Percentiles rank a stretch among this genome's conserved stretches.
Evolutionary conservation across 2,329 filamentous ascomycete genomes (phyloP).

Genomic region (Triangularia setosa): DNA sequence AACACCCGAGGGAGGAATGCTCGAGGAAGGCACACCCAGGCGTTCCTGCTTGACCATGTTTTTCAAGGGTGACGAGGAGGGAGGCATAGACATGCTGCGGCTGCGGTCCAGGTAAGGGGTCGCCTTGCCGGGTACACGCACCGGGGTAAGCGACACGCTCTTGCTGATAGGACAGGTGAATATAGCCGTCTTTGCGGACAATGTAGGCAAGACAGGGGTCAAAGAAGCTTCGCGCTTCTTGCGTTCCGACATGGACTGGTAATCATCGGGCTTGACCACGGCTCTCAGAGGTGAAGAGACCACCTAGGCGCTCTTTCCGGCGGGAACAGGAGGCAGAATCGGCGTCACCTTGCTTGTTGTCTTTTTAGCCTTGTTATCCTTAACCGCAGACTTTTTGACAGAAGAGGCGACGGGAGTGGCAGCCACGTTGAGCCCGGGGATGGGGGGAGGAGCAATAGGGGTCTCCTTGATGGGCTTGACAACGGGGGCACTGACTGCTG

Average conservation of each 20-base stretch:
- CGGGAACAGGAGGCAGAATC: slow-evolving; percentile 23
- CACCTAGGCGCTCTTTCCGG: slow-evolving; percentile 22
- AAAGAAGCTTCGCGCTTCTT: slow-evolving; percentile 12
- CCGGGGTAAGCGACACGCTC: slow-evolving; percentile 8
- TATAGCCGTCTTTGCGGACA: neutral
- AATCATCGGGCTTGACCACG: neutral
- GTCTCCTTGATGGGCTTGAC: slow-evolving; percentile 17
- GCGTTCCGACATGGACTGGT: slow-evolving; percentile 18
- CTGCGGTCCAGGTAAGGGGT: neutral
- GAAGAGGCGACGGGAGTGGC: neutral
- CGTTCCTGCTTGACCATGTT: neutral
- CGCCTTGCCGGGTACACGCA: slow-evolving; percentile 12
- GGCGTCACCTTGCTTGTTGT: slow-evolving; percentile 27
- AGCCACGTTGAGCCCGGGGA: slow-evolving; percentile 5
- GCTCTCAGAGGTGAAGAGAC: slow-evolving; percentile 13
- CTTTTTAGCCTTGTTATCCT: slow-evolving; percentile 16
- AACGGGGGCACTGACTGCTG: slow-evolving; percentile 15
- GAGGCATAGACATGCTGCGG: neutral
- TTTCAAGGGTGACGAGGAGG: neutral
- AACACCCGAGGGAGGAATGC: neutral
- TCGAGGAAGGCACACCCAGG: neutral
- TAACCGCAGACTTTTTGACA: slow-evolving; percentile 23
- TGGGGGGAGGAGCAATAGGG: slow-evolving; percentile 19
- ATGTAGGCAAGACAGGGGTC: slow-evolving; percentile 23
- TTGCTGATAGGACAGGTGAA: neutral